Base-by-base conservation (phyloP, 2,329 filamentous ascomycete species). In the Aspergillus caelatus region DNA sequence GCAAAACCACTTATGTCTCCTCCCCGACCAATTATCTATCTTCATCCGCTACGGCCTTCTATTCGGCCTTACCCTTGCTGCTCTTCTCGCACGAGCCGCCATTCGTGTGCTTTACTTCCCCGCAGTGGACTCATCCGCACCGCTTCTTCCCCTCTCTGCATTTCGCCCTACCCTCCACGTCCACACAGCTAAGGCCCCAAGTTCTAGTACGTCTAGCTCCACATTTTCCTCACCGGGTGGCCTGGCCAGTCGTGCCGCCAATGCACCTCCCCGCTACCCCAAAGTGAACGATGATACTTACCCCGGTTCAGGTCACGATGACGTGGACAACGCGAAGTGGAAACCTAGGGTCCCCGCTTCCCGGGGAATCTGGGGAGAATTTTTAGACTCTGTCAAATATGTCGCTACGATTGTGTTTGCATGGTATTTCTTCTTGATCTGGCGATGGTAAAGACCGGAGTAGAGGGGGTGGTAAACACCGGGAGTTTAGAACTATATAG, bases 1-100 rank as follows among this genome's bases (percentile, higher is more conserved):
- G 4, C 92, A 98, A 78, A 95, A 92, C 0, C 92, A 96, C 67
- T 86, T 98, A 2, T 99, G 95, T 74, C 85, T 99, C 2, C 84
- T 98, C 10, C 95, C 95, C 0, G 93, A 94, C 76, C 93, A 97
- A 77, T 82, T 97, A 12, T 86, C 86, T 57, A 94, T 93, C 8
- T 96, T 94, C 77, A 88, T 95, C 65, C 86, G 87, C 62, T 99
- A 99, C 74, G 87, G 83, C 39, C 80, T 85, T 32, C 82, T 95
- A 19, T 81, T 90, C 1, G 82, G 74, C 10, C 62, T 87, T 45
- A 88, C 85, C 1, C 60, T 88, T 0, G 19, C 80, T 21, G 61
- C 83, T 7, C 78, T 89, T 9, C 60, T 81, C 30, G 62, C 82
- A 19, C 80, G 82, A 50, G 82, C 85, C 14, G 69, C 75, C 23